Conservation (phyloP, 2,329 filamentous ascomycete genomes). For the Fusarium dlaminii region DNA sequence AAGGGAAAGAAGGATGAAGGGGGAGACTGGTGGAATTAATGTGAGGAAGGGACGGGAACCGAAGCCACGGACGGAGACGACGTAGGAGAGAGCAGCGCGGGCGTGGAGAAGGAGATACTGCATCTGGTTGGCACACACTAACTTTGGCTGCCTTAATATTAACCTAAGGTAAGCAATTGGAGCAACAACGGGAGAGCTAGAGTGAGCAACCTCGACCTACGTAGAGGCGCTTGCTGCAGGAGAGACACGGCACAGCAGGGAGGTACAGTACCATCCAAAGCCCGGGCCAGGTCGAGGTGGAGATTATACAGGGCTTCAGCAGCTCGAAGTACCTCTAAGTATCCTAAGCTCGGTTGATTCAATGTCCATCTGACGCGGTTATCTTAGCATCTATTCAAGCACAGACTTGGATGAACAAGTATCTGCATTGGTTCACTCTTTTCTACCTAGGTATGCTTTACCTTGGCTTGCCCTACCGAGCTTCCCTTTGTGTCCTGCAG, state of each 20-base stretch:
- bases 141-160: neutral
- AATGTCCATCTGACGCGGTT: neutral
- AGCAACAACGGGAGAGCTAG: conserved; percentile 6
- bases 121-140: conserved; percentile 13
- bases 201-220: neutral
- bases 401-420: neutral
- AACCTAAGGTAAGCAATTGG: conserved; percentile 5
- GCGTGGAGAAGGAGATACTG: conserved; percentile 30
- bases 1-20: conserved; percentile 16
- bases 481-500: neutral
- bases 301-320: neutral
- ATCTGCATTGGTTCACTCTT: neutral
- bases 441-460: neutral
- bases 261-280: conserved; percentile 12
- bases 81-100: conserved; percentile 27
- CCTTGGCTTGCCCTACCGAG: neutral
- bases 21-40: conserved; percentile 32
- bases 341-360: conserved; percentile 3
- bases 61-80: conserved; percentile 23
- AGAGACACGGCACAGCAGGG: conserved; percentile 19
- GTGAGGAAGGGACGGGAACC: conserved; percentile 23
- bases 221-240: conserved; percentile 5
- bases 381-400: neutral
- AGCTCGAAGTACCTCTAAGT: conserved; percentile 16
- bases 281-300: conserved; percentile 22